These are phyloP conservation scores for Rhododendron ovatum DNA, from an alignment of 148 eudicot genomes.

Conservation along the genomic window DNA sequence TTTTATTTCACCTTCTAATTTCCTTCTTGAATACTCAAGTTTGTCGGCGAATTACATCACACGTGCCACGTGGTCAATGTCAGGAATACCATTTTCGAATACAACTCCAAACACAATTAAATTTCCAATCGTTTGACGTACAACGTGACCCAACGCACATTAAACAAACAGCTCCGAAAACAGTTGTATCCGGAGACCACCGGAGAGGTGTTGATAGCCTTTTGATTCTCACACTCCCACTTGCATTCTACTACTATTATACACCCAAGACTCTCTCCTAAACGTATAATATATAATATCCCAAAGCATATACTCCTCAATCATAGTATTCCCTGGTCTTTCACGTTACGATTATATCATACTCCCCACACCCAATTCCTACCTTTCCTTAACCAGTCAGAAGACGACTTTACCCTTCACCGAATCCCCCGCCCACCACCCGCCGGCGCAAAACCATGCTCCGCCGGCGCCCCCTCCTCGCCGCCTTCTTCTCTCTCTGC, in stretches of 20 bases:
- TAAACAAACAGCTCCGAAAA: too few species aligned
- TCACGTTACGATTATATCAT: neutral
- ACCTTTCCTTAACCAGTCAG: neutral
- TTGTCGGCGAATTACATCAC: too few species aligned
- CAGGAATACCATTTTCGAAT: neutral
- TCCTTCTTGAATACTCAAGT: too few species aligned
- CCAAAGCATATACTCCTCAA: neutral
- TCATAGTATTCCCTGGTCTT: neutral
- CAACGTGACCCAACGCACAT: too few species aligned
- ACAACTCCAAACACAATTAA: neutral
- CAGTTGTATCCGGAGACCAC: too few species aligned
- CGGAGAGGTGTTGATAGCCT: too few species aligned
- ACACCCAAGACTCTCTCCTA: neutral
- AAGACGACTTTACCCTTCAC: slow-evolving; percentile 3
- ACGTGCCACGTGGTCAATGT: too few species aligned
- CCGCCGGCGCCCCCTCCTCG: slow-evolving; percentile 15
- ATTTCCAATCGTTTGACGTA: too few species aligned
- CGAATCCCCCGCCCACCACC: neutral
- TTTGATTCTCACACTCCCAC: neutral
- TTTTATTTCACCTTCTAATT: too few species aligned
- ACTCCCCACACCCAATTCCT: neutral
- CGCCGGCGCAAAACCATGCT: slow-evolving; percentile 12
- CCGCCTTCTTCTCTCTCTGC: slow-evolving; percentile 22
- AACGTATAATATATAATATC: neutral
- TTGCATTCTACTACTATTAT: neutral